Conservation (phyloP, 257 asterid genomes). For the Solanum piurae region DNA sequence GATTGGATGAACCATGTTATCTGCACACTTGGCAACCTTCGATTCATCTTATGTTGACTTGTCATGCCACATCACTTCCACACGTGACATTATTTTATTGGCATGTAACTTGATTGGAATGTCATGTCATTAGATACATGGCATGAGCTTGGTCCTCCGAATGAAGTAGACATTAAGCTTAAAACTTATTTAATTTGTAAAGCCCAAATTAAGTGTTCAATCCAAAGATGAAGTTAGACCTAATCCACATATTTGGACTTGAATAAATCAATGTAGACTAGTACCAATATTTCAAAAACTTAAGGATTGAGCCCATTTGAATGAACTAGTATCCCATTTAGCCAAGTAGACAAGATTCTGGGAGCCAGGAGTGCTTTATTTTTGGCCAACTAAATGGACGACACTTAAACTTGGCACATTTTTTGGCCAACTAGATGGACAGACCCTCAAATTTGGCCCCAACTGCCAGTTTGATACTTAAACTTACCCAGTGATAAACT, state of each 20-base stretch:
- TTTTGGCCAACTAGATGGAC: neutral
- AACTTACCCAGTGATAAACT: neutral
- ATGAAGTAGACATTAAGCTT: neutral
- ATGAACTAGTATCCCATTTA: neutral
- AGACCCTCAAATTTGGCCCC: neutral
- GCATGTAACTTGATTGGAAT: neutral
- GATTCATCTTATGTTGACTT: neutral
- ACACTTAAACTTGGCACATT: neutral
- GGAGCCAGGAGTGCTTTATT: neutral
- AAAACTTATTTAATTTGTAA: neutral
- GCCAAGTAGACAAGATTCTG: neutral
- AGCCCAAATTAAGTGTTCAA: neutral
- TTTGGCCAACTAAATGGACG: neutral
- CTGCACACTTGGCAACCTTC: neutral
- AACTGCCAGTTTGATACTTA: neutral
- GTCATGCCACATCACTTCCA: neutral
- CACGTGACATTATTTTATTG: neutral
- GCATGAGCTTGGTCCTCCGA: neutral
- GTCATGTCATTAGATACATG: neutral
- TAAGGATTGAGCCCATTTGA: neutral
- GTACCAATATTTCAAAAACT: neutral
- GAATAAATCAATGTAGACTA: neutral
- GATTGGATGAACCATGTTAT: neutral
- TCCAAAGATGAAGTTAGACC: neutral
- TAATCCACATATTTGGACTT: neutral